Base-by-base conservation (phyloP, 2,329 filamentous ascomycete species). In the Pseudonectria buxi region DNA sequence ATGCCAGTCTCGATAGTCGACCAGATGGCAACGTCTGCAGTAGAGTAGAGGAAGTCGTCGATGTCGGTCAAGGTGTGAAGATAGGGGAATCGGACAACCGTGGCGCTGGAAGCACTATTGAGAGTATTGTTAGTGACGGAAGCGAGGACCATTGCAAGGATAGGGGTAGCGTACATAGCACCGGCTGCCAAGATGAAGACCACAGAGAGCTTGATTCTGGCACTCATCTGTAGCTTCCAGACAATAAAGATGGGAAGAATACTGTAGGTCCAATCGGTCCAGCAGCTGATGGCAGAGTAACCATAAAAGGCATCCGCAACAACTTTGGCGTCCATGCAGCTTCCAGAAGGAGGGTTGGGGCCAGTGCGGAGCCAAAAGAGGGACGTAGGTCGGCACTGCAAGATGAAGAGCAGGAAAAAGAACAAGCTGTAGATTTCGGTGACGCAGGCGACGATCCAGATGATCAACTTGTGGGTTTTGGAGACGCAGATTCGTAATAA, bases 1-100 rank as follows among this genome's bases (percentile, higher is more conserved):
- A 68, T 58, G 4, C 63, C 63, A 4, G 60, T 61, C 43, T 69
- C 65, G 26, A 67, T 56, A 14, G 66, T 67, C 2, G 61, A 67
- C 65, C 65, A 69, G 36, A 69, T 62, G 13, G 64, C 63, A 6
- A 68, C 51, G 31, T 65, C 64, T 14, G 62, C 56, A 13, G 62
- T 64, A 26, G 62, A 56, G 54, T 62, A 68, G 9, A 68, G 58
- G 39, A 64, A 68, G 37, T 69, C 66, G 27, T 50, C 41, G 15
- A 58, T 57, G 6, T 58, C 45, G 24, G 54, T 53, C 11, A 69
- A 46, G 4, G 53, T 43, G 24, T 56, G 46, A 16, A 68, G 58
- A 41, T 65, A 69, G 1, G 63, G 55, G 31, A 67, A 62, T 2
- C 66, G 58, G 9, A 69, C 56, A 27, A 69, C 60, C 4, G 65